A percentile compares a stretch with the other conserved stretches of the same genome.
Conservation (phyloP, 768 basidiomycete genomes). For the Daedalea quercina region DNA sequence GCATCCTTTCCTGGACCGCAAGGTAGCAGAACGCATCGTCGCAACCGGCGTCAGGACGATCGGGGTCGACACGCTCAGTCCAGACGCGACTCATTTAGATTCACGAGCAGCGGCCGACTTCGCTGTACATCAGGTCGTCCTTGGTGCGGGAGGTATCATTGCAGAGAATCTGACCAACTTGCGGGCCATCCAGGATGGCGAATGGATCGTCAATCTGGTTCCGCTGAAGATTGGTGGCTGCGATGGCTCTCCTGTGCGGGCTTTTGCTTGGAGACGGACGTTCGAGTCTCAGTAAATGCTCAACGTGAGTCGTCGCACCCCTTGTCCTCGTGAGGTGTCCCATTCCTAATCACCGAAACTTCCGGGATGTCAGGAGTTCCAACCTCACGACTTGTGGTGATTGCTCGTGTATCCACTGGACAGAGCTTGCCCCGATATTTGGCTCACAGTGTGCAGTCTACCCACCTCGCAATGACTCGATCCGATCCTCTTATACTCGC, state of each 20-base stretch:
- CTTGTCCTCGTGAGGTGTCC: too few relatives aligned
- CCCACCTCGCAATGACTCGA: too few relatives aligned
- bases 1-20: conserved; percentile 56
- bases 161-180: conserved; percentile 67
- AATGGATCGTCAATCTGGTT: conserved; percentile 44
- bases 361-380: too few relatives aligned
- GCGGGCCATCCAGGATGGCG: conserved; percentile 28
- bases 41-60: conserved; percentile 47
- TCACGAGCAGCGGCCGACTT: conserved; percentile 19
- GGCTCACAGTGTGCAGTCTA: too few relatives aligned
- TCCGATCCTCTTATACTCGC: too few relatives aligned
- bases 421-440: too few relatives aligned
- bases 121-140: conserved; percentile 45
- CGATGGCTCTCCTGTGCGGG: conserved; percentile 67
- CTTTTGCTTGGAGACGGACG: conserved; percentile 42
- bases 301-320: too few relatives aligned
- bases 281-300: not conserved
- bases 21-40: conserved; percentile 43
- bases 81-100: conserved; percentile 38
- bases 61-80: conserved; percentile 58
- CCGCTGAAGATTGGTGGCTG: conserved; percentile 50
- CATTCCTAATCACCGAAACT: too few relatives aligned
- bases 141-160: conserved; percentile 55
- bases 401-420: too few relatives aligned
- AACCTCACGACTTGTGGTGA: too few relatives aligned